phyloP scores from a whole-genome alignment of 257 asterid species.

The Craterostigma plantagineum region DNA sequence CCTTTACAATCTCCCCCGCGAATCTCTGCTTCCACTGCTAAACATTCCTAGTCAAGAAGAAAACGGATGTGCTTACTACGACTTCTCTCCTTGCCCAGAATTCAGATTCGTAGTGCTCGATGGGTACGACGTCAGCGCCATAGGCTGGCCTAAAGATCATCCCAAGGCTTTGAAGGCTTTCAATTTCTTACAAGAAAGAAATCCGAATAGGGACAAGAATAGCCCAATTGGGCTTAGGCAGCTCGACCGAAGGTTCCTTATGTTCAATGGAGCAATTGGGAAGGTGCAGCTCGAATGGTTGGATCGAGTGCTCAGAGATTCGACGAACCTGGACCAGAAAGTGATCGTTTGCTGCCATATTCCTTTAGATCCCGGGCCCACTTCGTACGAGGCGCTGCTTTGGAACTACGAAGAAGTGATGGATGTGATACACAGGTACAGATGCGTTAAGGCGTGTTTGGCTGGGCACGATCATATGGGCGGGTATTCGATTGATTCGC shows the following conservation, averaged over 20 bases:
- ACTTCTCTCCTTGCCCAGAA: slow-evolving; percentile 65
- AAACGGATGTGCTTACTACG: slow-evolving; percentile 51
- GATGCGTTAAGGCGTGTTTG: slow-evolving; percentile 72
- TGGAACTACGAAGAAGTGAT: slow-evolving; percentile 91
- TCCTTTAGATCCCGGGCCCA: slow-evolving; percentile 49
- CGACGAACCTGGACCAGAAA: slow-evolving; percentile 40
- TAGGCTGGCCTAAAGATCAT: slow-evolving; percentile 81
- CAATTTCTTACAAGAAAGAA: slow-evolving; percentile 39
- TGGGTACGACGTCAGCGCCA: slow-evolving; percentile 71
- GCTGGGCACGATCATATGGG: slow-evolving; percentile 82
- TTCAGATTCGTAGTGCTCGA: slow-evolving; percentile 71
- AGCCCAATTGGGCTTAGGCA: slow-evolving; percentile 75
- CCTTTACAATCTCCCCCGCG: slow-evolving; percentile 92
- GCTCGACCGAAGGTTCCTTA: slow-evolving; percentile 58
- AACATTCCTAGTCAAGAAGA: slow-evolving; percentile 24
- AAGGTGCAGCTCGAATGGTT: slow-evolving; percentile 72
- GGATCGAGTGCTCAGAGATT: slow-evolving; percentile 47
- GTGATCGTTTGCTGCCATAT: slow-evolving; percentile 69
- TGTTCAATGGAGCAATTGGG: slow-evolving; percentile 88
- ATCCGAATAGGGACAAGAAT: slow-evolving; percentile 72
- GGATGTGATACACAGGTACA: slow-evolving; percentile 56
- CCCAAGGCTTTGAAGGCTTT: slow-evolving; percentile 44
- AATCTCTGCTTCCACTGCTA: slow-evolving; percentile 49
- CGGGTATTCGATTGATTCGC: slow-evolving; percentile 48
- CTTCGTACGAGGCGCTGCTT: slow-evolving; percentile 37